These are phyloP conservation scores for Citrus trifoliata DNA, from an alignment of 345 rosid genomes.

Conservation along the genomic window DNA sequence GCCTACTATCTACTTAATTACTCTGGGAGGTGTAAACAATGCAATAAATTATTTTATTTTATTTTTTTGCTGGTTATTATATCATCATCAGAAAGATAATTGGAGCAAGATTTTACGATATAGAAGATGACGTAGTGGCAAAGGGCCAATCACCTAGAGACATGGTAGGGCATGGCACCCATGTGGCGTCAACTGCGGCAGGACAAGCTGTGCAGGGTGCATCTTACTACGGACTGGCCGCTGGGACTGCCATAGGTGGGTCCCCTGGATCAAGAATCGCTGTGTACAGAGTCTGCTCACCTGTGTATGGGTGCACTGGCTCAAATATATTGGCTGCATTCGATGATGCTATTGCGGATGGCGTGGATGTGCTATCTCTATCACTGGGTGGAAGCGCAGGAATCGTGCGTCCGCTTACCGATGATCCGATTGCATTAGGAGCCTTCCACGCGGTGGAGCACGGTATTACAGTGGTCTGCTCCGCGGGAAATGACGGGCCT, in stretches of 20 bases:
- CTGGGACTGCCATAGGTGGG: constrained; percentile 75
- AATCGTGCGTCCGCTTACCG: constrained; percentile 18
- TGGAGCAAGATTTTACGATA: constrained; percentile 69
- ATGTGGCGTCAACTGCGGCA: constrained; percentile 65
- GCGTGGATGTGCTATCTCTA: constrained; percentile 64
- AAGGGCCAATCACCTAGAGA: constrained; percentile 55
- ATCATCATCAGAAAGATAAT: constrained; percentile 56
- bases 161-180: constrained; percentile 73
- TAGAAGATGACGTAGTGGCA: constrained; percentile 7
- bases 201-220: constrained; percentile 57
- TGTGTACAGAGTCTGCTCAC: constrained; percentile 55
- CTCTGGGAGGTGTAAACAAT: too few relatives aligned
- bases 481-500: constrained; percentile 86
- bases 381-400: constrained; percentile 61
- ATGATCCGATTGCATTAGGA: constrained; percentile 77
- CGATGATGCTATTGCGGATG: constrained; percentile 74
- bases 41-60: too few relatives aligned
- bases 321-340: constrained; percentile 69
- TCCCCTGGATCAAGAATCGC: constrained; percentile 67
- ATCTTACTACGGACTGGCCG: constrained; percentile 75
- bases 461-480: constrained; percentile 72
- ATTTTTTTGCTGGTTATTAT: too few relatives aligned
- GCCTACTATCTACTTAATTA: too few relatives aligned
- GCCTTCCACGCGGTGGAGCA: constrained; percentile 71
- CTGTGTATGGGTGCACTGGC: constrained; percentile 47